These are phyloP conservation scores for Calonectria fujianensis DNA, from an alignment of 2,329 filamentous ascomycete species.

Conservation along the genomic window DNA sequence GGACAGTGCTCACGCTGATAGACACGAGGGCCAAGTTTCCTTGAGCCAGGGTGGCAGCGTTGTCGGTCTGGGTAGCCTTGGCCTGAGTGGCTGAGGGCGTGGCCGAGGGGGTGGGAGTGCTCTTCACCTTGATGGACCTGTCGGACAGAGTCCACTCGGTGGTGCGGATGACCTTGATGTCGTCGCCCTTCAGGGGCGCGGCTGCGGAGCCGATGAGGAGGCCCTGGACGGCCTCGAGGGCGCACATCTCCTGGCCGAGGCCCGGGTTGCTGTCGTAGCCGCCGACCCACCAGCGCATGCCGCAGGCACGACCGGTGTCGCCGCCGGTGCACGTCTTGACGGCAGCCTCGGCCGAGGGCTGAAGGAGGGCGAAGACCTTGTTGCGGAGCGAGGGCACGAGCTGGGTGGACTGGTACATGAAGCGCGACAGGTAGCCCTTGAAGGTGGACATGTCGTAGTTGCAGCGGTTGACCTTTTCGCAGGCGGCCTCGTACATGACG, in stretches of 20 bases:
- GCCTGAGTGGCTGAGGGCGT: constrained; percentile 37
- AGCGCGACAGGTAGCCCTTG: constrained; percentile 81
- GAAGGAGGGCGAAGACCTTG: constrained; percentile 69
- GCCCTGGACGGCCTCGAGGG: constrained; percentile 78
- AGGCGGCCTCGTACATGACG: constrained; percentile 80
- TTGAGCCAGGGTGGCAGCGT: constrained; percentile 45
- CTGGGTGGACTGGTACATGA: constrained; percentile 75
- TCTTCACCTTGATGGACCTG: constrained; percentile 42
- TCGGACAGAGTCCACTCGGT: constrained; percentile 47
- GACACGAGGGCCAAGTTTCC: constrained; percentile 48
- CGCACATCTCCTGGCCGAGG: constrained; percentile 79
- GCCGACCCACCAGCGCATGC: constrained; percentile 77
- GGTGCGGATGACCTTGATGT: constrained; percentile 67
- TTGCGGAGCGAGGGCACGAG: constrained; percentile 73
- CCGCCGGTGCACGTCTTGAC: constrained; percentile 75
- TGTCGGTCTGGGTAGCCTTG: constrained; percentile 45
- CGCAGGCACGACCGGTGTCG: constrained; percentile 71
- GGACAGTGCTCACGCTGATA: constrained; percentile 47
- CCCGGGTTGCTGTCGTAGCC: constrained; percentile 73
- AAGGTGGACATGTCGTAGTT: constrained; percentile 79
- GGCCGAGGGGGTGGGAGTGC: constrained; percentile 33
- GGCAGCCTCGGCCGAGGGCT: constrained; percentile 73
- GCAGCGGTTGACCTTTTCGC: constrained; percentile 75
- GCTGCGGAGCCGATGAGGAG: constrained; percentile 67
- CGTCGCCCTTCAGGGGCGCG: constrained; percentile 67